Evolutionary conservation across 2,329 filamentous ascomycete genomes (phyloP).

Genomic region (Scedosporium dehoogii): DNA sequence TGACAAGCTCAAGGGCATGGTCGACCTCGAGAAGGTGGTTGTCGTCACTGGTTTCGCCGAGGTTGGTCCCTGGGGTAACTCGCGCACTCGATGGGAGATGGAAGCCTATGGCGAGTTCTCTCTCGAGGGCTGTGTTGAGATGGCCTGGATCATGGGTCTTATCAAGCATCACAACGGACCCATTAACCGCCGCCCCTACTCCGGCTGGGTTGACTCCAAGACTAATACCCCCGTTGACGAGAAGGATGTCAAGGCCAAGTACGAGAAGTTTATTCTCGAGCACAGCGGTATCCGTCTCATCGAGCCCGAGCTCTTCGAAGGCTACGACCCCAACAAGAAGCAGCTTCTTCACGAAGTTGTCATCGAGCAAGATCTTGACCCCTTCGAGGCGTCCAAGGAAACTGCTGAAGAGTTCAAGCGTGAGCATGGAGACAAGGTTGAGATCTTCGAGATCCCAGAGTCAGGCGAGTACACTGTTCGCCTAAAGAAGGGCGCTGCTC

Average conservation of each 20-base stretch:
- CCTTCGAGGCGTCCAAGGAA: slow-evolving; percentile 95
- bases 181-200: slow-evolving; percentile 92
- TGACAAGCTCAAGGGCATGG: slow-evolving; percentile 87
- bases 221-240: slow-evolving; percentile 92
- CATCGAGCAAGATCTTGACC: slow-evolving; percentile 92
- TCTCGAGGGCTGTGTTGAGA: slow-evolving; percentile 93
- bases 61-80: slow-evolving; percentile 96
- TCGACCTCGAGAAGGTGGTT: slow-evolving; percentile 95
- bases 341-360: slow-evolving; percentile 96
- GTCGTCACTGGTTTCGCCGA: slow-evolving; percentile 96
- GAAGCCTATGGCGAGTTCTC: slow-evolving; percentile 95
- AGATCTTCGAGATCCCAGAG: slow-evolving; percentile 90
- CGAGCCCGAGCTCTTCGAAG: slow-evolving; percentile 91
- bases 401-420: slow-evolving; percentile 95
- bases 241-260: slow-evolving; percentile 95
- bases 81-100: slow-evolving; percentile 98
- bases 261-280: slow-evolving; percentile 92
- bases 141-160: slow-evolving; percentile 99
- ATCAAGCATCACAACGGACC: slow-evolving; percentile 98
- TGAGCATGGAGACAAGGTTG: slow-evolving; percentile 94
- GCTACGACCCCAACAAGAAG: slow-evolving; percentile 98
- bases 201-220: slow-evolving; percentile 94
- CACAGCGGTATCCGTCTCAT: slow-evolving; percentile 96
- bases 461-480: slow-evolving; percentile 91
- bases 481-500: slow-evolving; percentile 86